Conservation (phyloP, 1,284 basidiomycete species). For the Cryptococcus depauperatus region DNA sequence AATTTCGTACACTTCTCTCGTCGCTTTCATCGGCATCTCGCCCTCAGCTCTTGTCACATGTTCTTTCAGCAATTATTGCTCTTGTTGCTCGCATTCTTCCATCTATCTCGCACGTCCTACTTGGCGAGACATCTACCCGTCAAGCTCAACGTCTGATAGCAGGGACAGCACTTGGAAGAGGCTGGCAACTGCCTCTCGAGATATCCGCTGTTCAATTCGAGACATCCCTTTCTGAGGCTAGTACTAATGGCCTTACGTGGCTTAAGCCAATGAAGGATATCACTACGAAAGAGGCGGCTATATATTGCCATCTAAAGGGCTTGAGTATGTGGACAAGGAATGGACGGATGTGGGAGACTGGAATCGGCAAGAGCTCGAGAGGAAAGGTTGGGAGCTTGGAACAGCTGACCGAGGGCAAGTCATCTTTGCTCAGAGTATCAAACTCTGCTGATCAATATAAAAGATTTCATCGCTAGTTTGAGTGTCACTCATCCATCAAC, state of each 20-base stretch:
- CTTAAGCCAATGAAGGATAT: conserved; percentile 66
- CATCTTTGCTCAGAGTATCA: background rate
- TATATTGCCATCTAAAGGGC: conserved; percentile 30
- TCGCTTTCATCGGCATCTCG: conserved; percentile 72
- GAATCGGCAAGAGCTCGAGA: conserved; percentile 48
- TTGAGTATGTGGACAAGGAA: conserved; percentile 52
- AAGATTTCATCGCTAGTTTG: conserved; percentile 73
- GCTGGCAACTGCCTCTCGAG: conserved; percentile 66
- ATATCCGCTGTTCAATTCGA: conserved; percentile 48
- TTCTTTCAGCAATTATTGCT: conserved; percentile 62
- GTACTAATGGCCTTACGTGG: conserved; percentile 43
- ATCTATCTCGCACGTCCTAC: conserved; percentile 61
- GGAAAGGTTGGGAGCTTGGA: conserved; percentile 50
- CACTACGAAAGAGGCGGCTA: conserved; percentile 63
- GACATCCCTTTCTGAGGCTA: background rate
- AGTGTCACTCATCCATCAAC: conserved; percentile 81
- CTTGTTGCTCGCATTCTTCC: conserved; percentile 54
- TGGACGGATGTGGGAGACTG: conserved; percentile 60
- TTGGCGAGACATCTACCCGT: conserved; percentile 74
- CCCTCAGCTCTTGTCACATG: conserved; percentile 55
- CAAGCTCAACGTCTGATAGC: conserved; percentile 69
- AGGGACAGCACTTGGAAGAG: conserved; percentile 68
- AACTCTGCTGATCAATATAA: background rate
- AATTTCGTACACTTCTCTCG: conserved; percentile 56
- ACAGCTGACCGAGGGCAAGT: conserved; percentile 62